Percentiles rank a stretch among this genome's conserved stretches.
Conservation (phyloP, 1,139 yeast genomes). For the Taphrina communis region DNA sequence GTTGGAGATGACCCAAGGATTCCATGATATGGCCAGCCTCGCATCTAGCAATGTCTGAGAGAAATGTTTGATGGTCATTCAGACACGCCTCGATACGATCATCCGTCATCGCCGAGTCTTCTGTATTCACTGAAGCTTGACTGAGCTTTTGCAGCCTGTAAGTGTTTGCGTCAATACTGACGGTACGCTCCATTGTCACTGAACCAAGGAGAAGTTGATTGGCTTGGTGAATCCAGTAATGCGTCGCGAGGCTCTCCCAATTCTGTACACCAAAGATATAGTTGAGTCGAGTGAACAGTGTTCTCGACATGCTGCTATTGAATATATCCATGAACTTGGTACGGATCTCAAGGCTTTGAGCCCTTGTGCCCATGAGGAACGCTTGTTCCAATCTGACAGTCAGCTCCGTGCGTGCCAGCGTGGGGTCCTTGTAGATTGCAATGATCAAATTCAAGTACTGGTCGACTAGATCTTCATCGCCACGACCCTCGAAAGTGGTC, state of each 20-base stretch:
- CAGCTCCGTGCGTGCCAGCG: slow-evolving; percentile 81
- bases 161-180: slow-evolving; percentile 20
- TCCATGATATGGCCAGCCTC: slow-evolving; percentile 65
- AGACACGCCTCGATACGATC: slow-evolving; percentile 43
- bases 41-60: slow-evolving; percentile 57
- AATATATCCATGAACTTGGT: slow-evolving; percentile 79
- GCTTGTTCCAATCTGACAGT: slow-evolving; percentile 98
- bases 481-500: slow-evolving; percentile 89
- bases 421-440: slow-evolving; percentile 82
- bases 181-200: slow-evolving; percentile 57
- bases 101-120: slow-evolving; percentile 44
- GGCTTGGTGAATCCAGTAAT: slow-evolving; percentile 95
- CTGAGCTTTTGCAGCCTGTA: slow-evolving; percentile 45
- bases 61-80: slow-evolving; percentile 60
- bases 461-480: slow-evolving; percentile 78
- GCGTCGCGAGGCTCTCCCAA: slow-evolving; percentile 94
- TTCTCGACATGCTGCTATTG: slow-evolving; percentile 78
- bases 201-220: slow-evolving; percentile 83
- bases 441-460: slow-evolving; percentile 85
- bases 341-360: slow-evolving; percentile 77
- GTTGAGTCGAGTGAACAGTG: slow-evolving; percentile 76
- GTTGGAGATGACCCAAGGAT: slow-evolving; percentile 81
- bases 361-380: slow-evolving; percentile 88
- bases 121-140: slow-evolving; percentile 42
- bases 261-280: slow-evolving; percentile 90